Evolutionary conservation across 176 grass and related monocot genomes (phyloP).

Genomic region (Carex myosuroides): DNA sequence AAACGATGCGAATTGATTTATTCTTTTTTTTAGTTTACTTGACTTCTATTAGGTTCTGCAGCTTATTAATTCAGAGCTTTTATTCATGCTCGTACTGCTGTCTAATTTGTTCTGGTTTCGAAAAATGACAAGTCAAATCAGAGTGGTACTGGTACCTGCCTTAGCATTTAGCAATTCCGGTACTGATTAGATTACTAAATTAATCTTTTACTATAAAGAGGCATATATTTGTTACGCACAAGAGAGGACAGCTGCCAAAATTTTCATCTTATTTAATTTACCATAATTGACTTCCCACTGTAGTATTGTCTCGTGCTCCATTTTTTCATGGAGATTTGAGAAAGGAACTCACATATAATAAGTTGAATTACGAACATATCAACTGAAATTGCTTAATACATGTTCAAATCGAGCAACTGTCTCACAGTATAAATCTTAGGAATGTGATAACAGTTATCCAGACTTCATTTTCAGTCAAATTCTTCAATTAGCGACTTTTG

Average conservation of each 20-base stretch:
- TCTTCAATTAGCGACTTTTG: no score
- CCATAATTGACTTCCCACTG: neutral
- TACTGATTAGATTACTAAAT: neutral
- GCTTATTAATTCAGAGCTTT: neutral
- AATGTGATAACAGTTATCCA: no score
- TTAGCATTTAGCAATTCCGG: neutral
- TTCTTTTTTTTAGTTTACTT: neutral
- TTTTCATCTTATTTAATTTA: neutral
- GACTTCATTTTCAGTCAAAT: no score
- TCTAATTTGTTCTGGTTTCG: neutral
- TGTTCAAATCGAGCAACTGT: neutral
- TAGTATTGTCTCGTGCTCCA: neutral
- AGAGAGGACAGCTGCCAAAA: neutral
- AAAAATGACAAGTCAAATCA: neutral
- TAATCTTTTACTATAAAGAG: neutral
- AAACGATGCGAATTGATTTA: neutral
- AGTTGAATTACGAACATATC: neutral
- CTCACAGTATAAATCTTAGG: neutral
- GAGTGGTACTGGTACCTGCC: neutral
- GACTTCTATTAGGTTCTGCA: neutral
- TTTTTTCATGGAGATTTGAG: neutral
- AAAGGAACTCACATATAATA: neutral
- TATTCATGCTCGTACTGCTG: neutral
- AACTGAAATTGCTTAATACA: neutral
- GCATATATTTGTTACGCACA: neutral